phyloP scores from a whole-genome alignment of 768 basidiomycete genomes.

The Thelephora ganbajun region DNA sequence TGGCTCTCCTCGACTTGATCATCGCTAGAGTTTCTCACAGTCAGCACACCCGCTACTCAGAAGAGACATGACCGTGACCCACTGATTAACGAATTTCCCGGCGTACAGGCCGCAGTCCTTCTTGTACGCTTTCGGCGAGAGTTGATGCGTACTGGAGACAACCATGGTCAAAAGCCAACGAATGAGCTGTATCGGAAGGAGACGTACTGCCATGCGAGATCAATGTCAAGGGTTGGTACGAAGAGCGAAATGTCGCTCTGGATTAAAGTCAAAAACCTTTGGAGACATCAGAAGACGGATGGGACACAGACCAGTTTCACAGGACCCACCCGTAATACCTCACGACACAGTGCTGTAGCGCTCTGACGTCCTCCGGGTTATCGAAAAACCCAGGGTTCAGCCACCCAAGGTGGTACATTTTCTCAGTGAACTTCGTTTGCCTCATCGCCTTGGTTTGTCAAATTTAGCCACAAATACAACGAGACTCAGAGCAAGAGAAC shows the following conservation, averaged over 20 bases:
- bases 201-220: constrained; percentile 48
- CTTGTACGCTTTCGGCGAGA: constrained; percentile 32
- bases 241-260: constrained; percentile 20
- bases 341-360: no score
- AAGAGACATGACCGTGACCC: background rate
- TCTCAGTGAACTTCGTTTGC: constrained; percentile 38
- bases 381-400: constrained; percentile 27
- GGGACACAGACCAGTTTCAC: no score
- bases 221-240: constrained; percentile 59
- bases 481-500: constrained; percentile 12
- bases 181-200: no score
- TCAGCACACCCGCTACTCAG: background rate
- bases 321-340: no score
- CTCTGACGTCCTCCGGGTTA: constrained; percentile 19
- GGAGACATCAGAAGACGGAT: no score
- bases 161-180: no score
- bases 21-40: constrained; percentile 21
- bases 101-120: constrained; percentile 28
- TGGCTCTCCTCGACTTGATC: constrained; percentile 33
- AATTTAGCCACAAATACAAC: background rate
- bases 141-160: constrained; percentile 35
- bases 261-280: no score
- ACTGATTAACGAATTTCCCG: constrained; percentile 42
- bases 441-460: constrained; percentile 18
- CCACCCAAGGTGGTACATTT: constrained; percentile 42